Evolutionary conservation across 768 basidiomycete genomes (phyloP), one percentile per base, ranked within the genome.

Genomic region (Rossbeevera mucosa): DNA sequence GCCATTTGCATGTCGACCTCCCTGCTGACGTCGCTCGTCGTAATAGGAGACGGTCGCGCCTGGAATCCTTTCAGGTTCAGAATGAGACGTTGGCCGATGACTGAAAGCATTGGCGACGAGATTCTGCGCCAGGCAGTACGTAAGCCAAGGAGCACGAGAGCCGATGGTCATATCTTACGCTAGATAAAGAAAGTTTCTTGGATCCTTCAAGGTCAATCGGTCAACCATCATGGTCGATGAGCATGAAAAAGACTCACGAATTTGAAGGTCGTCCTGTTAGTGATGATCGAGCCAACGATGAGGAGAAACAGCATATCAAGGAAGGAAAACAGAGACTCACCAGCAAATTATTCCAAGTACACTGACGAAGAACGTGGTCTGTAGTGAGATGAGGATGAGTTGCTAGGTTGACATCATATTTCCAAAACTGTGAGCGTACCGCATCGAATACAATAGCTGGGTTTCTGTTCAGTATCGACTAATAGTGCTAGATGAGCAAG

Each of bases 1-100:
- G 31, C 45, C 8, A 63, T 30, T 40, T 63, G 61, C 30, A 54
- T 46, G 48, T 63, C 50, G 4, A 63, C 49, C 12, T 60, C 59
- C 21, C 24, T 45, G 13, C 62, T 60, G 7, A 62, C 20, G 28
- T 57, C 53, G 14, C 40, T 20, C 7, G 22, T 53, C 1, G 33
- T 26, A 6, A 49, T 28, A 28, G 12, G 28, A 28, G 28, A 38
- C 5, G 20, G 18, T 21, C 30, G 58, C 20, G n/a, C 43, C 14
- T 40, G 36, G 14, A 48, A 43, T 44, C 44, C 50, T 9, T 53
- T 51, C 22, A 58, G 56, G 30, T 60, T 63, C 20, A 63, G 48
- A n/a, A 63, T 46, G 20, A 58, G 50, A 7, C 61, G 59, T 43
- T 63, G 61, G 22, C 62, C 59, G 1, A 43, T 18, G 14, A 56